phyloP scores from a whole-genome alignment of 2,329 filamentous ascomycete species.

The Sporothrix brunneoviolacea region DNA sequence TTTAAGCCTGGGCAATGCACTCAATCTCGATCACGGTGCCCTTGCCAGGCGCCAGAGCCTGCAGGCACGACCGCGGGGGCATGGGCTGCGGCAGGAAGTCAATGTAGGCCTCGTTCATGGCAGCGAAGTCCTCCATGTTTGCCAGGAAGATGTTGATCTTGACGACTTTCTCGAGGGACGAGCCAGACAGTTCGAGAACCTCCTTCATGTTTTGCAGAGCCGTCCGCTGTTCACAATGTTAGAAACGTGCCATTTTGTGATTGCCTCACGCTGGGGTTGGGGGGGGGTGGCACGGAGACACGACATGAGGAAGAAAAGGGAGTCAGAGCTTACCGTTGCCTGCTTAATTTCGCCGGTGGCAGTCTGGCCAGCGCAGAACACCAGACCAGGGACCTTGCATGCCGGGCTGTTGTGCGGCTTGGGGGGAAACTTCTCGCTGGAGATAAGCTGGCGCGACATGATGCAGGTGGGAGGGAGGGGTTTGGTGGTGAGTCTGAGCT shows the following conservation, averaged over 20 bases:
- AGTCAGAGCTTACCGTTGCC: constrained; percentile 31
- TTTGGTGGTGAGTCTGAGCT: background rate
- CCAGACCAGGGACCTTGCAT: constrained; percentile 37
- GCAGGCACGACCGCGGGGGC: constrained; percentile 81
- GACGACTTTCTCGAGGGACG: constrained; percentile 53
- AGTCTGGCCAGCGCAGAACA: constrained; percentile 42
- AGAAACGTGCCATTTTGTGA: no score
- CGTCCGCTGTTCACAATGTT: constrained; percentile 46
- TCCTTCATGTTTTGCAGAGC: constrained; percentile 52
- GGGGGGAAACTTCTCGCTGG: constrained; percentile 38
- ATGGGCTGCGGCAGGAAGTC: constrained; percentile 62
- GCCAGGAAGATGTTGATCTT: constrained; percentile 62
- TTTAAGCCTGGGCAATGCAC: constrained; percentile 64
- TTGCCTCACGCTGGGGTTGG: no score
- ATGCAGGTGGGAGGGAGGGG: constrained; percentile 9
- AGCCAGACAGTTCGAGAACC: constrained; percentile 55
- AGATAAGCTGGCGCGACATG: constrained; percentile 41
- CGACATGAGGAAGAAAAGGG: no score
- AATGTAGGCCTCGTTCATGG: constrained; percentile 50
- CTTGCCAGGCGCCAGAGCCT: constrained; percentile 80
- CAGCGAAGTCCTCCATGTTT: constrained; percentile 57
- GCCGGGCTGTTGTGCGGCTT: constrained; percentile 42
- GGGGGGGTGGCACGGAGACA: no score
- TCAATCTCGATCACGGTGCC: constrained; percentile 85
- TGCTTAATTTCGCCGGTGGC: constrained; percentile 42